Conservation (phyloP, 352 stramenopile species). For the Globisporangium rhizosaccharum region DNA sequence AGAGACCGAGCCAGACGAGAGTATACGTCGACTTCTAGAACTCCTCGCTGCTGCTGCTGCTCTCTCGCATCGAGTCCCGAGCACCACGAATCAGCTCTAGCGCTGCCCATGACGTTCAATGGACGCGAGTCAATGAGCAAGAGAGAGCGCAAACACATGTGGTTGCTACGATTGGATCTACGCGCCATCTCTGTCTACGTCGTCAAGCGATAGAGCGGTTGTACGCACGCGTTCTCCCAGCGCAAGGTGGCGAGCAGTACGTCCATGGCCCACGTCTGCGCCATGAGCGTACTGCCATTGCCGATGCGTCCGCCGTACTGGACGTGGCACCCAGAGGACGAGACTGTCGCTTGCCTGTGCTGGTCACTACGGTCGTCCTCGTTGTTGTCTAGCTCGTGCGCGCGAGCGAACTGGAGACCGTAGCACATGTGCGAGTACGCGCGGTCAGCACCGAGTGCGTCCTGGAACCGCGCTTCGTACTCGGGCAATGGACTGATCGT, state of each 20-base stretch:
- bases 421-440: constrained; percentile 21
- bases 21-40: too few species aligned
- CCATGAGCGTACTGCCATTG: constrained; percentile 20
- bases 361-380: neutral
- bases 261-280: constrained; percentile 27
- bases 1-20: too few species aligned
- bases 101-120: too few species aligned
- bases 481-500: constrained; percentile 21
- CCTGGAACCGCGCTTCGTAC: constrained; percentile 14
- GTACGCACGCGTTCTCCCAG: constrained; percentile 20
- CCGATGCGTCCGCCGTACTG: constrained; percentile 17
- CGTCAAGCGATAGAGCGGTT: constrained; percentile 2
- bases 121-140: too few species aligned
- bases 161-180: too few species aligned
- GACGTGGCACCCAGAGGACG: constrained; percentile 1
- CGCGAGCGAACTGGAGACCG: constrained; percentile 20
- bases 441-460: constrained; percentile 3
- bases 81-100: too few species aligned
- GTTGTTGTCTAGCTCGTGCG: neutral
- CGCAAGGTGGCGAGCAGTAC: constrained; percentile 24
- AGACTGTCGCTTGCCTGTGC: too few species aligned
- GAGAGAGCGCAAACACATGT: too few species aligned
- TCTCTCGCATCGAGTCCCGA: too few species aligned
- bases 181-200: too few species aligned
- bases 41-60: too few species aligned